Evolutionary conservation across 2,329 filamentous ascomycete genomes (phyloP).

Genomic region (Neonectria coccinea): DNA sequence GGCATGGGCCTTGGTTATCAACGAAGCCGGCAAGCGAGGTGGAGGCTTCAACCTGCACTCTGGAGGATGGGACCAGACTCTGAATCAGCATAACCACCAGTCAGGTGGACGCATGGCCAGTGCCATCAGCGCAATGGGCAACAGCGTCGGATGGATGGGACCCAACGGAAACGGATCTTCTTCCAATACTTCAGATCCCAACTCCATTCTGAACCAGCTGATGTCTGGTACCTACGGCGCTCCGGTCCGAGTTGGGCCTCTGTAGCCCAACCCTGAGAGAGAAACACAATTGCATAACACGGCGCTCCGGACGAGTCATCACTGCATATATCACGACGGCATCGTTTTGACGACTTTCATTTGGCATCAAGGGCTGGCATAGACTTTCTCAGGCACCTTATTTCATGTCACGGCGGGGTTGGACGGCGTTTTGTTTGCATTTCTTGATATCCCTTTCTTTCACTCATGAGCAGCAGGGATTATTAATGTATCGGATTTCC

Average conservation of each 20-base stretch:
- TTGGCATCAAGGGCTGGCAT: conserved; percentile 52
- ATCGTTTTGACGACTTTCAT: conserved; percentile 49
- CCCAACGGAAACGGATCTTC: conserved; percentile 46
- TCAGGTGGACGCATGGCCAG: conserved; percentile 84
- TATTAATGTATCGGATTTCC: conserved; percentile 32
- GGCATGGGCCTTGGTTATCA: conserved; percentile 92
- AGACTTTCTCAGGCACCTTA: conserved; percentile 49
- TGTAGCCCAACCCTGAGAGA: conserved; percentile 53
- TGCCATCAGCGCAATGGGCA: conserved; percentile 81
- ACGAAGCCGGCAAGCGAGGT: conserved; percentile 89
- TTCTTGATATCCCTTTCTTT: conserved; percentile 49
- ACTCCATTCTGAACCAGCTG: conserved; percentile 72
- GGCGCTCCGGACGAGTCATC: conserved; percentile 41
- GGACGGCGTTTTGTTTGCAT: conserved; percentile 50
- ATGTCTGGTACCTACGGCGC: conserved; percentile 70
- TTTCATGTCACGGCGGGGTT: conserved; percentile 45
- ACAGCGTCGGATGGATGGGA: conserved; percentile 83
- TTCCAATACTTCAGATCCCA: conserved; percentile 55
- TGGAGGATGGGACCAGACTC: conserved; percentile 90
- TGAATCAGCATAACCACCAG: conserved; percentile 88
- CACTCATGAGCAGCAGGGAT: conserved; percentile 40
- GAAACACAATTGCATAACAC: conserved; percentile 42
- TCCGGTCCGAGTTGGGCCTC: conserved; percentile 72
- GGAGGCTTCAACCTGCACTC: conserved; percentile 91
- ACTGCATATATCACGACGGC: conserved; percentile 50